Conservation (phyloP, 192 early-diverging fungal genomes). For the Paraglomus occultum region DNA sequence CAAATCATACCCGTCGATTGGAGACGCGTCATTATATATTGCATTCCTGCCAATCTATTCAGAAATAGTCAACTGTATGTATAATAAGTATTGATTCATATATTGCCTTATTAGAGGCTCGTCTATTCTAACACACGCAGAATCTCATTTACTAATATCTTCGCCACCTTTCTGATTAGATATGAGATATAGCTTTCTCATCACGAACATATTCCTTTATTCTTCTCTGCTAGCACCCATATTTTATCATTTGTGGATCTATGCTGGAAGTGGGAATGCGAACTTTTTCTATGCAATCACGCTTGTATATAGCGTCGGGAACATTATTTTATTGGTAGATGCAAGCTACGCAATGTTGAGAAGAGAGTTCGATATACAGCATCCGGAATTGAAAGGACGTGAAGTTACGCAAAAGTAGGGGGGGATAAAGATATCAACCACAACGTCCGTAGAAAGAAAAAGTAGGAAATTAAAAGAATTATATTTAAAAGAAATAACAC, state of each 20-base stretch:
- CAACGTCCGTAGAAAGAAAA: background rate
- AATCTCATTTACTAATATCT: background rate
- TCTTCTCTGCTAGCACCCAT: slow-evolving; percentile 79
- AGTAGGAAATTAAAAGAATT: no score
- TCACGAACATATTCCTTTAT: slow-evolving; percentile 68
- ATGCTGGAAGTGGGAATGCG: slow-evolving; percentile 93
- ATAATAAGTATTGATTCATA: background rate
- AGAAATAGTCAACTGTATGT: slow-evolving; percentile 87
- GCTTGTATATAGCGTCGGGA: slow-evolving; percentile 84
- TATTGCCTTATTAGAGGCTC: background rate
- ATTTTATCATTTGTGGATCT: slow-evolving; percentile 95
- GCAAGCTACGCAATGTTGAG: slow-evolving; percentile 71
- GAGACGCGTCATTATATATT: slow-evolving; percentile 82
- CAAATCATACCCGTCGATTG: slow-evolving; percentile 91
- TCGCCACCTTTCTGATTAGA: slow-evolving; percentile 47
- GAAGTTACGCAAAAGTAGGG: slow-evolving; percentile 24
- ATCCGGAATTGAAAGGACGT: slow-evolving; percentile 13
- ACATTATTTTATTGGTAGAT: slow-evolving; percentile 85
- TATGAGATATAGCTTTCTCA: slow-evolving; percentile 77
- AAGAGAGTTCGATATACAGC: slow-evolving; percentile 70
- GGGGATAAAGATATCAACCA: background rate
- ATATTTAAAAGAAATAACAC: no score
- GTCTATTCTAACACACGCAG: background rate
- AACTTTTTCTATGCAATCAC: slow-evolving; percentile 99
- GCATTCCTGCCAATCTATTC: slow-evolving; percentile 75